A percentile compares a stretch with the other conserved stretches of the same genome.
Conservation (phyloP, 768 basidiomycete genomes). For the Imleria badia region DNA sequence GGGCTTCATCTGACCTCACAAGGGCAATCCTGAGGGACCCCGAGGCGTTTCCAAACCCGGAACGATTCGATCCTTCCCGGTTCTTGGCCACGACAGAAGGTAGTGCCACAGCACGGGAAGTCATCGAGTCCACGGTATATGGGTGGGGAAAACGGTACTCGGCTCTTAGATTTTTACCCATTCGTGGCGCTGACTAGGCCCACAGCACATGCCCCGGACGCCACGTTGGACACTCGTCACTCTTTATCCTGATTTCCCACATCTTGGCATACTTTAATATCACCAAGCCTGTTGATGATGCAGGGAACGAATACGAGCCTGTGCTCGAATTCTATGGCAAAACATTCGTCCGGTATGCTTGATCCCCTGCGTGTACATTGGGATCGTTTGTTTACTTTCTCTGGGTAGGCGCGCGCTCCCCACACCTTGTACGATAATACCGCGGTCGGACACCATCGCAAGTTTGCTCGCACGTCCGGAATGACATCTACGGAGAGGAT, state of each 20-base stretch:
- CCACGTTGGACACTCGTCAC: neutral
- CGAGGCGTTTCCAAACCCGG: constrained; percentile 17
- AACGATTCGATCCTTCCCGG: constrained; percentile 20
- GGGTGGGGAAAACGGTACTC: neutral
- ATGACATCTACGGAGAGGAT: neutral
- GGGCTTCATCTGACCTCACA: neutral
- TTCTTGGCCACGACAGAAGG: constrained; percentile 3
- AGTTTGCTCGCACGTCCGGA: neutral
- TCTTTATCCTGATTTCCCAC: neutral
- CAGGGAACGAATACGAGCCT: neutral
- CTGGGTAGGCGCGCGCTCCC: neutral
- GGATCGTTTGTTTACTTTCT: neutral
- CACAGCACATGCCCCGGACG: neutral
- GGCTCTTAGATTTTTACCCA: neutral
- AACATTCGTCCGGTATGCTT: neutral
- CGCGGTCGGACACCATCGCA: neutral
- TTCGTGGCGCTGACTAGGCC: neutral
- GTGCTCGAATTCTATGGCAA: neutral
- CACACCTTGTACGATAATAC: neutral
- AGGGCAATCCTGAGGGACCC: constrained; percentile 22
- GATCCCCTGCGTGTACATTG: neutral
- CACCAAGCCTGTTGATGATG: neutral
- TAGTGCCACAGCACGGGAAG: neutral
- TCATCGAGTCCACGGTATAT: neutral
- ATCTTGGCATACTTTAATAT: neutral